phyloP scores from a whole-genome alignment of 257 asterid species.

The Ballota nigra region DNA sequence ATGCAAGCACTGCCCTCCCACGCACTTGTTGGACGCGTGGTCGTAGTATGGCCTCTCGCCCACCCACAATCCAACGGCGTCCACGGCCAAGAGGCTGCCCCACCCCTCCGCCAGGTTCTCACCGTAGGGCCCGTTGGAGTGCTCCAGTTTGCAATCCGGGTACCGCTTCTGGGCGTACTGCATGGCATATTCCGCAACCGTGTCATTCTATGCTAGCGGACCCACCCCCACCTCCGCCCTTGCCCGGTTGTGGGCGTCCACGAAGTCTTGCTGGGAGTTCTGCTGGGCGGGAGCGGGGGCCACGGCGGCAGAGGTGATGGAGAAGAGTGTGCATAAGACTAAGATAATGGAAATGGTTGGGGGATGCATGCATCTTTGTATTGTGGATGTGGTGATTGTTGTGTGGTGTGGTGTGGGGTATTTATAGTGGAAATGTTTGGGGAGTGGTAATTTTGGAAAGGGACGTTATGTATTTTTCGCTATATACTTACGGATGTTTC shows the following conservation, averaged over 20 bases:
- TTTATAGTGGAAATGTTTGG: too few relatives aligned
- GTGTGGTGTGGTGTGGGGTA: too few relatives aligned
- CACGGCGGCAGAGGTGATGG: too few relatives aligned
- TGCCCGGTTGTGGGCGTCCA: constrained; percentile 43
- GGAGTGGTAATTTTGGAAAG: too few relatives aligned
- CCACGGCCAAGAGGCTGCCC: constrained; percentile 22
- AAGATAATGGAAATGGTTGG: constrained; percentile 1
- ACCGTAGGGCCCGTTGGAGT: constrained; percentile 44
- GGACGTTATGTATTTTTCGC: too few relatives aligned
- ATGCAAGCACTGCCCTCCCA: constrained; percentile 47
- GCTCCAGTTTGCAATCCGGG: constrained; percentile 29
- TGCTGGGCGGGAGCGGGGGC: background rate
- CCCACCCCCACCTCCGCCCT: constrained; percentile 38
- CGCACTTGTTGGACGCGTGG: constrained; percentile 27
- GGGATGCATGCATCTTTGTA: constrained; percentile 21
- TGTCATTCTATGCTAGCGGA: constrained; percentile 31
- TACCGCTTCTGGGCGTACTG: constrained; percentile 25
- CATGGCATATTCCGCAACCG: constrained; percentile 34
- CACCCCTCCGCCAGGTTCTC: constrained; percentile 46
- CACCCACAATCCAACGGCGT: constrained; percentile 39
- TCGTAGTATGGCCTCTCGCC: constrained; percentile 31
- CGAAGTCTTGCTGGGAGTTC: constrained; percentile 37
- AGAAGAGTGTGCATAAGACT: too few relatives aligned
- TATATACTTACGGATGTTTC: too few relatives aligned
- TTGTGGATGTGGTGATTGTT: too few relatives aligned